Conservation (phyloP, 2,329 filamentous ascomycete genomes). For the Arthroderma sp. region DNA sequence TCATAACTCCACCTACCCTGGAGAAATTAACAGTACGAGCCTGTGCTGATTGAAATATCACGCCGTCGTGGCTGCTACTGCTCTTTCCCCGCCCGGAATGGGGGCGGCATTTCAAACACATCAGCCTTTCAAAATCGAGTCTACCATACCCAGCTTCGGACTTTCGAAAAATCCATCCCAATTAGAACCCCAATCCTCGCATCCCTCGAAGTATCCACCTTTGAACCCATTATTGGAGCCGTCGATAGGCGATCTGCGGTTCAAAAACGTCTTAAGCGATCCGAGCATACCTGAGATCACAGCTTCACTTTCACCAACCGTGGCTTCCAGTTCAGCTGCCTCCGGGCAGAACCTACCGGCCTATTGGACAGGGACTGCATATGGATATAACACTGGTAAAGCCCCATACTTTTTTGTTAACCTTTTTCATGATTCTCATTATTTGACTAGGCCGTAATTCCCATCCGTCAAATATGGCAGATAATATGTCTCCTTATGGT, state of each 20-base stretch:
- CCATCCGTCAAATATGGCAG: slow-evolving; percentile 44
- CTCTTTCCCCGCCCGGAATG: slow-evolving; percentile 49
- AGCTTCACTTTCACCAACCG: not conserved
- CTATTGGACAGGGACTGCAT: slow-evolving; percentile 48
- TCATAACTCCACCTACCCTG: too few relatives aligned
- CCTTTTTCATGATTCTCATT: slow-evolving; percentile 37
- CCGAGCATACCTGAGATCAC: not conserved
- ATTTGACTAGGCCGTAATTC: slow-evolving; percentile 40
- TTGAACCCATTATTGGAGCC: slow-evolving; percentile 15
- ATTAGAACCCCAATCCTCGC: slow-evolving; percentile 22
- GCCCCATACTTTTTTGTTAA: slow-evolving; percentile 14
- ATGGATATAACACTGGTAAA: slow-evolving; percentile 37
- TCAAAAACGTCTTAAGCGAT: not conserved
- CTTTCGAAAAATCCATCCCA: slow-evolving; percentile 48
- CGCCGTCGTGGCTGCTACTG: slow-evolving; percentile 45
- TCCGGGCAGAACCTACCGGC: slow-evolving; percentile 32
- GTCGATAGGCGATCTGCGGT: slow-evolving; percentile 9
- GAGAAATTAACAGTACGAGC: too few relatives aligned
- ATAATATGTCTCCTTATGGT: slow-evolving; percentile 57
- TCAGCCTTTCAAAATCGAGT: slow-evolving; percentile 54
- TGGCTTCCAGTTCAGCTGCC: slow-evolving; percentile 3
- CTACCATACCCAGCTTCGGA: slow-evolving; percentile 59
- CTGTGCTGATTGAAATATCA: too few relatives aligned
- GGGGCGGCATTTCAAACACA: slow-evolving; percentile 47
- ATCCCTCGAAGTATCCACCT: slow-evolving; percentile 31